Evolutionary conservation across 2,329 filamentous ascomycete genomes (phyloP).

Genomic region (Aspergillus glaucus): DNA sequence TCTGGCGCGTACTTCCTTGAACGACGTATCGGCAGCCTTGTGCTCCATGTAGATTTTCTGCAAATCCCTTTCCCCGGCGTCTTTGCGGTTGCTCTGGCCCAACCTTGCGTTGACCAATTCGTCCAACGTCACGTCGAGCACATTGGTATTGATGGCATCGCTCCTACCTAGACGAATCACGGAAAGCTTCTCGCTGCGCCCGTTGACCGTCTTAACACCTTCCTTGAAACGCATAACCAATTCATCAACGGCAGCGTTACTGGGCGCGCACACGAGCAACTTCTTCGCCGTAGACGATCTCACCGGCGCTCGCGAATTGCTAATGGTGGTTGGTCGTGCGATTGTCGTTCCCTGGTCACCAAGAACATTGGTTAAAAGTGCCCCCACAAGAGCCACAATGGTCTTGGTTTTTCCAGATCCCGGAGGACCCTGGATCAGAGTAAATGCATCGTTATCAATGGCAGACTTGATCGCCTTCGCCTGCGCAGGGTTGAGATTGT

Average conservation of each 20-base stretch:
- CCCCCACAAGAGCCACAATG: conserved; percentile 91
- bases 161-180: conserved; percentile 84
- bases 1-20: conserved; percentile 64
- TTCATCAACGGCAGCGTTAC: conserved; percentile 96
- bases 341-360: conserved; percentile 46
- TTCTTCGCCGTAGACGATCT: conserved; percentile 60
- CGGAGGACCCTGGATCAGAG: conserved; percentile 88
- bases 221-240: conserved; percentile 85
- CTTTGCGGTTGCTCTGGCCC: conserved; percentile 40
- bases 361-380: conserved; percentile 61
- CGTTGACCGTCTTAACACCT: conserved; percentile 72
- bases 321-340: conserved; percentile 35
- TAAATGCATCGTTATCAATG: conserved; percentile 93
- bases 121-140: conserved; percentile 87
- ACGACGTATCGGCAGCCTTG: conserved; percentile 55
- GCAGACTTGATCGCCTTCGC: conserved; percentile 87
- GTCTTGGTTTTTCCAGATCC: conserved; percentile 98
- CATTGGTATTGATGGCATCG: conserved; percentile 84
- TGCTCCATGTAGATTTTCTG: conserved; percentile 66
- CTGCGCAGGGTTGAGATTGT: conserved; percentile 80
- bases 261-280: conserved; percentile 91
- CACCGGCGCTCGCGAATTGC: conserved; percentile 27
- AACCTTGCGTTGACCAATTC: conserved; percentile 77
- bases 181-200: conserved; percentile 68
- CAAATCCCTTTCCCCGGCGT: conserved; percentile 45